Evolutionary conservation across 2,329 filamentous ascomycete genomes (phyloP), one percentile per base, ranked within the genome.

Genomic region (Trichoderma arundinaceum): DNA sequence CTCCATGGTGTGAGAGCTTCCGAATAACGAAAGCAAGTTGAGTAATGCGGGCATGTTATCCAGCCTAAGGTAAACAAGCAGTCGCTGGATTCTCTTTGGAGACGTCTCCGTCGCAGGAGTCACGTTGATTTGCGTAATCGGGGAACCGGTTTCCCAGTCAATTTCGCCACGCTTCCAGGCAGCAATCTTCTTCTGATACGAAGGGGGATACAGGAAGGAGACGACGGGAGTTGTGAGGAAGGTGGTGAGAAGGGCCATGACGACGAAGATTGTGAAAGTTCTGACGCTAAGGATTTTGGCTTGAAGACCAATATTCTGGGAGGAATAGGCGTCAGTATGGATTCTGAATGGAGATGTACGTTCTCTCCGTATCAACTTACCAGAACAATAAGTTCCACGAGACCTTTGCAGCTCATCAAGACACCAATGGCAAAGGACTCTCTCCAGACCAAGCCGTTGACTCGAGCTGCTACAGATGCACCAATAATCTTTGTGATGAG

Each of bases 331-430:
- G 61, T 67, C 54, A 67, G 61, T 15, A n/a, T 10, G 28, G 28
- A 1, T 60, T 4, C 46, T 39, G n/a, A 13, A 19, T 10, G 32
- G 10, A 12, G 1, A 2, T 6, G 17, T 13, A 33, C 12, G 2
- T 15, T 33, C 1, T 3, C 44, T 38, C 10, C 13, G 15, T 46
- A 35, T 19, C 28, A 22, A 71, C 88, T 79, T 82, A 94, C 92
- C 77, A 96, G 77, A n/a, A 97, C 94, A 75, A 98, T 97, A 60
- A 98, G 81, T 76, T 97, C 94, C 0, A 97, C 94, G 9, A 98
- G 83, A 72, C 94, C 94, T 77, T 98, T 98, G 78, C 94, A 98
- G 78, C 92, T 96, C 94, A 98, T 98, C 72, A 97, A 79, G 15
- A 90, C 88, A 13, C 94, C 94, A 70, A 98, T 95, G 1, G 92